Base-by-base conservation (phyloP, 352 stramenopile genomes). In the Thraustochytrium sp. region DNA sequence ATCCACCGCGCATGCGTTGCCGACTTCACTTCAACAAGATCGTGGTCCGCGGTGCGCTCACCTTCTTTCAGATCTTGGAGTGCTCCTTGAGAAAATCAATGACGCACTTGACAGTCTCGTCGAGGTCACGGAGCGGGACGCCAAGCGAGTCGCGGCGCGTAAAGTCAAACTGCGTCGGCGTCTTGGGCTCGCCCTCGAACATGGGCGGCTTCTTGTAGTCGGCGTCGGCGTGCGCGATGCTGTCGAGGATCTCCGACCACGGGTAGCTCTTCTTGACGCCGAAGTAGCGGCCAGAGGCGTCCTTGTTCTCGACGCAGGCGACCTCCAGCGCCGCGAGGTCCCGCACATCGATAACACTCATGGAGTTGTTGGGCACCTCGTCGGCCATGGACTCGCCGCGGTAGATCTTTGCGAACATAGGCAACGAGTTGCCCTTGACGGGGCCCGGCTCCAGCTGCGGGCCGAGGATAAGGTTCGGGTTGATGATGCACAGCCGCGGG, bases 401-500 rank as follows among this genome's bases (percentile, higher is more conserved):
- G n/a, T 29, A 72, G 3, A 72, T 72, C 40, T 72, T 72, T 21
- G 36, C 59, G 26, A 72, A 72, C 59, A 44, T 49, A 18, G 59
- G 59, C 13, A 72, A 44, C 29, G 59, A 72, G 59, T 72, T 72
- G 13, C 59, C 59, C 9, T 13, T n/a, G 40, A 72, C 59, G 23
- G 59, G 59, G 3, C 59, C 59, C 59, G 59, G 59, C 23, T 72
- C 59, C 16, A 72, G 59, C 59, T 72, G 59, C 0, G 36, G 59
- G 3, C 59, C 59, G 36, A 72, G 59, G 36, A 72, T 72, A 4
- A 72, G 40, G 59, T 72, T 72, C 34, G 59, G 59, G 40, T 72
- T 72, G 26, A 72, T 26, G 31, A 72, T 72, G 59, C 59, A 72
- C 16, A 72, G 59, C 36, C 59, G 59, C 40, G 59, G 59, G 59